Conservation (phyloP, 345 rosid species). For the Gossypium herbaceum region DNA sequence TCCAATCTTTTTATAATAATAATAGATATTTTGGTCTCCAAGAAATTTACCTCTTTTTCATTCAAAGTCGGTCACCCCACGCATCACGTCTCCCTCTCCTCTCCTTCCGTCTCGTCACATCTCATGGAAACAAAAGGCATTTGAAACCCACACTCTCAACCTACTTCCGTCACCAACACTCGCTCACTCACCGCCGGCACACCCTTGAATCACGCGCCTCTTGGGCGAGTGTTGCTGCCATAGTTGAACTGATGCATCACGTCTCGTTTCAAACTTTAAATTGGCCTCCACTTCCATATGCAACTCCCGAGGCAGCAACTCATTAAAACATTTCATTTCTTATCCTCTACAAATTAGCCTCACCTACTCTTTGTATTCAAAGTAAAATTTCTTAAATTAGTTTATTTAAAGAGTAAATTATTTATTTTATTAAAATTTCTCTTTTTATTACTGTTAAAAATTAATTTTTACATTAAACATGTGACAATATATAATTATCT, state of each 20-base stretch:
- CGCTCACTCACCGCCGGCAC: neutral
- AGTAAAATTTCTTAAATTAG: too few species aligned
- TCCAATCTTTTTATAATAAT: too few species aligned
- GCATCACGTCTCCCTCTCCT: neutral
- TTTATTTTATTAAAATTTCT: too few species aligned
- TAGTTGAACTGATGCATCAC: neutral
- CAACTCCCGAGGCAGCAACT: neutral
- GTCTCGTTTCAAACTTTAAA: neutral
- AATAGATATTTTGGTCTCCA: neutral
- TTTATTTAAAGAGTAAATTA: too few species aligned
- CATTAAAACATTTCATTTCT: neutral
- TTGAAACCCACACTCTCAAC: neutral
- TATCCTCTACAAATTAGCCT: neutral
- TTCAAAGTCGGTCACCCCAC: neutral
- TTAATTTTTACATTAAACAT: too few species aligned
- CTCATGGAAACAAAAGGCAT: neutral
- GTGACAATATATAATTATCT: too few species aligned
- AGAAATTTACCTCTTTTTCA: neutral
- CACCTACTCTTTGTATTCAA: too few species aligned
- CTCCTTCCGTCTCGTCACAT: neutral
- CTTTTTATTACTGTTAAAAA: too few species aligned
- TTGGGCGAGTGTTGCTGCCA: neutral
- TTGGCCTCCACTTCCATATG: neutral
- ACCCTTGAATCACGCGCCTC: neutral
- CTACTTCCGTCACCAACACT: neutral